Evolutionary conservation across 768 basidiomycete species (phyloP).

Genomic region (Wakefieldia striispora): DNA sequence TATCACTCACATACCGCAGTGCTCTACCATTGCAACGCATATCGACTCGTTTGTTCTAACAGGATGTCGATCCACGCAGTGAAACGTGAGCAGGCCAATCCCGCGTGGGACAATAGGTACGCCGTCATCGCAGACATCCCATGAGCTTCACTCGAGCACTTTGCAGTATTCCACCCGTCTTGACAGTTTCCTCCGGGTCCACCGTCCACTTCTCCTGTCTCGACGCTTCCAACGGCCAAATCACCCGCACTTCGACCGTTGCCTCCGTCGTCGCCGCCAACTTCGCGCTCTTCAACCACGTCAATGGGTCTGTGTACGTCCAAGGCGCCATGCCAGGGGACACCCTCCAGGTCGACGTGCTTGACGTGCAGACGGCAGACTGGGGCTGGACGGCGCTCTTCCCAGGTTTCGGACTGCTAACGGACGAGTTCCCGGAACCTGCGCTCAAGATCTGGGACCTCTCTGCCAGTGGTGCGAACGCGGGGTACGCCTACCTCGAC

Average conservation of each 20-base stretch:
- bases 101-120: conserved; percentile 63
- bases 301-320: conserved; percentile 59
- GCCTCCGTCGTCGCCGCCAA: conserved; percentile 38
- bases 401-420: conserved; percentile 57
- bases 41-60: too few species aligned
- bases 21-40: not conserved
- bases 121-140: not conserved
- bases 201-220: conserved; percentile 57
- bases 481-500: conserved; percentile 52
- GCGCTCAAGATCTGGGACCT: conserved; percentile 57
- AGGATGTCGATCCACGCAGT: conserved; percentile 53
- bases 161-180: conserved; percentile 48
- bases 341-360: conserved; percentile 57
- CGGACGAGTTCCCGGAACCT: conserved; percentile 52
- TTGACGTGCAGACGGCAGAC: conserved; percentile 48
- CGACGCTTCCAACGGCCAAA: conserved; percentile 63
- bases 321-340: conserved; percentile 53
- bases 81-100: conserved; percentile 49
- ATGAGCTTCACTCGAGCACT: not conserved
- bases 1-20: not conserved
- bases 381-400: conserved; percentile 66
- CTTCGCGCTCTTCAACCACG: conserved; percentile 52
- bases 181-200: conserved; percentile 51
- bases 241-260: conserved; percentile 42
- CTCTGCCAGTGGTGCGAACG: conserved; percentile 19